Evolutionary conservation across 1,284 basidiomycete species (phyloP), one percentile per base, ranked within the genome.

Genomic region (Malassezia restricta): DNA sequence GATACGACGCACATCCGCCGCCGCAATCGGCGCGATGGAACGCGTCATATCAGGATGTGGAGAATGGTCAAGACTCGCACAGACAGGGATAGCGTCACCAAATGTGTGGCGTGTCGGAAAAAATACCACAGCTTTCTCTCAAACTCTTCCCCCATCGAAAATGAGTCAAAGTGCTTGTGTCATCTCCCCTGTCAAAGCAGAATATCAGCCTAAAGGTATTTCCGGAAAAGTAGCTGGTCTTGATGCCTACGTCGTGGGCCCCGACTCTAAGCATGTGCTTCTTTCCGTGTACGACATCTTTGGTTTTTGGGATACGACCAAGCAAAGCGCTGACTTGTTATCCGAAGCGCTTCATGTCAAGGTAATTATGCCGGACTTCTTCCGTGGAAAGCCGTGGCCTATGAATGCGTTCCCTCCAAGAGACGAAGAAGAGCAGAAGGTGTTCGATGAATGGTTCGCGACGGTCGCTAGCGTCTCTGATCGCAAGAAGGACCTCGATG

Each of bases 281-380:
- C 74, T 83, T 41, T 79, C 77, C 52, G 78, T 82, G 37, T 83
- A 77, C 60, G 82, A 83, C 63, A 81, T 83, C 60, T 83, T 83
- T 61, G 82, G 81, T 76, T 81, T 60, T 61, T 63, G 62, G 48
- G 74, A 76, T 28, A 76, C 77, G 61, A 76, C 75, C 47, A 58
- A 76, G 45, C 77, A 77, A 59, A 76, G 75, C 63, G 65, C 61
- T 30, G 82, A 83, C 65, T 78, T 82, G 39, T 76, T 83, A 47
- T 80, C 81, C 7, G 60, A 61, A 0, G 48, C 55, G 14, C 61
- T 59, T 49, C 58, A 59, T 42, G 54, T 65, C 51, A 65, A 76
- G n/a, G 78, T 83, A 14, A 76, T 81, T 62, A 79, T 83, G 78
- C 82, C 82, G 24, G 81, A 83, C 71, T 81, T 82, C 68, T 82